These are phyloP conservation scores for Ocimum tenuiflorum DNA, from an alignment of 257 asterid genomes.

Conservation along the genomic window DNA sequence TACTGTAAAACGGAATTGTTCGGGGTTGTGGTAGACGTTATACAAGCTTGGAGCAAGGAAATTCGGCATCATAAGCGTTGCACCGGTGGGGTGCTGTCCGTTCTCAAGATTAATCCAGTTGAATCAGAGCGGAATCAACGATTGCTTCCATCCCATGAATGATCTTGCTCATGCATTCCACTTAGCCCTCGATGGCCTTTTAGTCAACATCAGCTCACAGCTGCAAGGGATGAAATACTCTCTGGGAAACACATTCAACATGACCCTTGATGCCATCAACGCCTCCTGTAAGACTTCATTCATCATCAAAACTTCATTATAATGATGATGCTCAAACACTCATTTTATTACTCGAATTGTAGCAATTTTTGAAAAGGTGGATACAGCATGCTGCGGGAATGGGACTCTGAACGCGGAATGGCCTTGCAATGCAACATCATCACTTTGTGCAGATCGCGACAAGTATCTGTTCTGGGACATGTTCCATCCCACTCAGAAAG, in stretches of 20 bases:
- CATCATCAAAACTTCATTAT: not conserved
- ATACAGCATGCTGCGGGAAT: slow-evolving; percentile 48
- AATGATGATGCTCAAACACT: not conserved
- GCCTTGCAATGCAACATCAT: slow-evolving; percentile 30
- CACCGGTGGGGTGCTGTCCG: slow-evolving; percentile 49
- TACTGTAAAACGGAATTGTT: no score
- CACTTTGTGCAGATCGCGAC: slow-evolving; percentile 32
- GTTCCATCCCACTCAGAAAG: slow-evolving; percentile 52
- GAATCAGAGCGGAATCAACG: slow-evolving; percentile 6
- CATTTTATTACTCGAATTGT: not conserved
- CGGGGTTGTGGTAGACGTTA: slow-evolving; percentile 26
- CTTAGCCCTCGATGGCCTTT: slow-evolving; percentile 20
- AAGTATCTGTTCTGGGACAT: slow-evolving; percentile 46
- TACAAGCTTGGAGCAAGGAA: slow-evolving; percentile 57
- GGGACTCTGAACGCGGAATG: slow-evolving; percentile 33
- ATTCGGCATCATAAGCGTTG: slow-evolving; percentile 42
- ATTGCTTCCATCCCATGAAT: slow-evolving; percentile 32
- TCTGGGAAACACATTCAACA: slow-evolving; percentile 39
- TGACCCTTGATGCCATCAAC: slow-evolving; percentile 44
- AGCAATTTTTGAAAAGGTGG: slow-evolving; percentile 29
- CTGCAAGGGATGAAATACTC: slow-evolving; percentile 39
- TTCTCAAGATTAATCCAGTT: slow-evolving; percentile 24
- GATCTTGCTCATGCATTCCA: slow-evolving; percentile 35
- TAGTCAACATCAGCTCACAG: slow-evolving; percentile 28
- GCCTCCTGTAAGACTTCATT: slow-evolving; percentile 24